Evolutionary conservation across 139 green algal genomes (phyloP).

Genomic region (Mesostigma viride): DNA sequence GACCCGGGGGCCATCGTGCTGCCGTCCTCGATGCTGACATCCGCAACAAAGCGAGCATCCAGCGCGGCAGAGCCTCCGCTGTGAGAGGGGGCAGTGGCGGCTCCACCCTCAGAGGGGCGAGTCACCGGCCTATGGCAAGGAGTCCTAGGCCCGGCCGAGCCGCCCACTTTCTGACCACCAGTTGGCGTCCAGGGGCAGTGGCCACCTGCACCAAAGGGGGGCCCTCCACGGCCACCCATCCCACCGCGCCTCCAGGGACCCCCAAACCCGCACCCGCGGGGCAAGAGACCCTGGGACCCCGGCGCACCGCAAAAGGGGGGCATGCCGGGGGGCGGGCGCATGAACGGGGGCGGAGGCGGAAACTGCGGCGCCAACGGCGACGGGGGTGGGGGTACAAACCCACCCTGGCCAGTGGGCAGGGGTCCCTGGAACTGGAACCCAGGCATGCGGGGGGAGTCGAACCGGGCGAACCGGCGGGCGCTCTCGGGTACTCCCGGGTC

Average conservation of each 20-base stretch:
- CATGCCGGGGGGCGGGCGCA: background rate
- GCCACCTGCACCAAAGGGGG: background rate
- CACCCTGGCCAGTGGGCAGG: background rate
- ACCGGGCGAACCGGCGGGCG: background rate
- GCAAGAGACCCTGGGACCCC: no score
- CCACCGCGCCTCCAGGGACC: constrained; percentile 2
- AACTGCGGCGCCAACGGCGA: background rate
- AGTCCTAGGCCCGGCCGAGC: background rate
- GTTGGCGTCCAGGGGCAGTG: background rate
- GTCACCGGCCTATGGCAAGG: background rate
- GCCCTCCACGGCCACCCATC: background rate
- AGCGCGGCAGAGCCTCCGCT: background rate
- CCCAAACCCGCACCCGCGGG: no score
- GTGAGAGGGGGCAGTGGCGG: background rate
- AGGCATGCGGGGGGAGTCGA: background rate
- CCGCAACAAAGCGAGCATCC: constrained; percentile 30
- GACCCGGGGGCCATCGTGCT: constrained; percentile 17
- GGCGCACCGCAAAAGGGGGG: no score
- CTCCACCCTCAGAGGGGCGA: background rate
- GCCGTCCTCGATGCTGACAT: constrained; percentile 30
- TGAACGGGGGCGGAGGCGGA: background rate
- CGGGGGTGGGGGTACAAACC: background rate
- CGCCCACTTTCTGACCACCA: background rate
- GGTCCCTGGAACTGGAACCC: background rate
- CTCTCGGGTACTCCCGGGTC: background rate